These are phyloP conservation scores for Solanum appendiculatum DNA, from an alignment of 257 asterid species.

Conservation along the genomic window DNA sequence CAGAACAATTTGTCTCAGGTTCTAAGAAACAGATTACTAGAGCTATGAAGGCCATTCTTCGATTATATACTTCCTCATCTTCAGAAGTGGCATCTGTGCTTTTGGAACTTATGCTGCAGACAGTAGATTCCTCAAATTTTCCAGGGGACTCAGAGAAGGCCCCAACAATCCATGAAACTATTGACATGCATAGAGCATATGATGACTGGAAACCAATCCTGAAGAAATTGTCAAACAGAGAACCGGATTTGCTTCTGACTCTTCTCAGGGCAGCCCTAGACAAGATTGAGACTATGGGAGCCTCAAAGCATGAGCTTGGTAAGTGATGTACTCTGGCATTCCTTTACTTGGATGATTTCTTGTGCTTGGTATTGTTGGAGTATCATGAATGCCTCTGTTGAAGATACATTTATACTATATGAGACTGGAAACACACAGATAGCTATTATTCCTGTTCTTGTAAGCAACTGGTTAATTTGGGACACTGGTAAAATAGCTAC, in stretches of 20 bases:
- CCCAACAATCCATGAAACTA: slow-evolving; percentile 7
- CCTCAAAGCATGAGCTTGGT: slow-evolving; percentile 36
- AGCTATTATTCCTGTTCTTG: background rate
- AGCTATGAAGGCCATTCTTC: slow-evolving; percentile 45
- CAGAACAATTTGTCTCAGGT: slow-evolving; percentile 32
- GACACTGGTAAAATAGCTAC: background rate
- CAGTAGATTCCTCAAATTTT: slow-evolving; percentile 31
- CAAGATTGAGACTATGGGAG: slow-evolving; percentile 38
- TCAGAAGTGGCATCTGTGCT: slow-evolving; percentile 57
- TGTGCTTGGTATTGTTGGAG: background rate
- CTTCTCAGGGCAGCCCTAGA: slow-evolving; percentile 60
- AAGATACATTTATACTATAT: background rate
- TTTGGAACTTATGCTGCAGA: slow-evolving; percentile 58
- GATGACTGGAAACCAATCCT: slow-evolving; percentile 71
- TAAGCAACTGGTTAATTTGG: background rate
- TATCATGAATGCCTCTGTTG: background rate
- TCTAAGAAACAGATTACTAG: slow-evolving; percentile 53
- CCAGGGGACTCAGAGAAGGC: slow-evolving; percentile 19
- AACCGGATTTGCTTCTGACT: slow-evolving; percentile 49
- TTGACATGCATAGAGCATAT: slow-evolving; percentile 15
- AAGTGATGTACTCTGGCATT: background rate
- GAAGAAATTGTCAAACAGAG: slow-evolving; percentile 52
- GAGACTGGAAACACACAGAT: background rate
- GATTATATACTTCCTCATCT: slow-evolving; percentile 64
- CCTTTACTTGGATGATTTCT: background rate